Base-by-base conservation (phyloP, 208 protist species). In the Perkinsela sp. region DNA sequence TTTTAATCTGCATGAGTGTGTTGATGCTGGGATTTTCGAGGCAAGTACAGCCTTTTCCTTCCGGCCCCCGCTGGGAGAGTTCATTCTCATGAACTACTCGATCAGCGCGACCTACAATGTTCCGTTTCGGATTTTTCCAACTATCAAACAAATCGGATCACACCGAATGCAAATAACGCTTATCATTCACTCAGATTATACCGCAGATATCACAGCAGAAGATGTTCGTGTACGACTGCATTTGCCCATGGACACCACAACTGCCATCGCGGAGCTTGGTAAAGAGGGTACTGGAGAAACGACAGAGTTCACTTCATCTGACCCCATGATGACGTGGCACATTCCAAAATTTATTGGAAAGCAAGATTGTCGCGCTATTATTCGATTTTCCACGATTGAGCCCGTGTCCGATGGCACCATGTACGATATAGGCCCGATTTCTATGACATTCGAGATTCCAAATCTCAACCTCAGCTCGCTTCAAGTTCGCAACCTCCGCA, bases 81-180 rank as follows among this genome's bases (percentile, higher is more conserved):
- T 91, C 69, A 80, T 80, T 1, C 75, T 96, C 1, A 85, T 95
- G 83, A 89, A 85, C 57, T 96, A 96, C 79, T 79, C 79, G 48
- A 72, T 77, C 32, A 29, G 68, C 16, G 66, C 74, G 0, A 70
- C 72, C 1, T 70, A 67, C 31, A 31, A 57, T 30, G 69, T 80
- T 57, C 87, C 85, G 1, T 87, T 93, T 72, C 74, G 74, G 29
- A 67, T 93, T 28, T 67, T 73, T 1, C 80, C 85, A 22, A 81
- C 78, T 0, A 22, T 89, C 13, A 76, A 89, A 22, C 30, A 76
- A 29, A 66, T 78, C 48, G 74, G 76, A 6, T 68, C 69, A 0
- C 73, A 77, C 1, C 77, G 78, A 16, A 74, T 57, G 1, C 76
- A 85, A 71, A 32, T 90, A 15, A 69, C 69, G 2, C 31, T 87